Evolutionary conservation across 768 basidiomycete species (phyloP).

Genomic region (Mycena alexandri): DNA sequence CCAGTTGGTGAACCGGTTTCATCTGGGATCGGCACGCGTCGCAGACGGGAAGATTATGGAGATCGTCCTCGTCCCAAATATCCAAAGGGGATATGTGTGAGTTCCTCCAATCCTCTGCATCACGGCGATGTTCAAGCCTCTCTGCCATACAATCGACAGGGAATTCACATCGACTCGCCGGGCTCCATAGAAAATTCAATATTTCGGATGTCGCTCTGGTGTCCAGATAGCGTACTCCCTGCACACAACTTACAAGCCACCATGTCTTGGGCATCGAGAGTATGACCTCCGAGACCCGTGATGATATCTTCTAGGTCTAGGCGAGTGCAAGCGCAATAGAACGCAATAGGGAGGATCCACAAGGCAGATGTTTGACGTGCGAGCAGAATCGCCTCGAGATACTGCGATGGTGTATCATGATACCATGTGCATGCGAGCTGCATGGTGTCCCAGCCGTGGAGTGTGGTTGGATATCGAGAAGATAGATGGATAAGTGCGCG

Average conservation of each 20-base stretch:
- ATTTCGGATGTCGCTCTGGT: background rate
- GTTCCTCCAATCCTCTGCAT: background rate
- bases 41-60: background rate
- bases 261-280: background rate
- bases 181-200: background rate
- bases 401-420: too few relatives aligned
- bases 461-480: too few relatives aligned
- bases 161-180: background rate
- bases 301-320: background rate
- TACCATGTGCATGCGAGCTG: too few relatives aligned
- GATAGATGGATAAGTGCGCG: too few relatives aligned
- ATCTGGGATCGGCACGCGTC: background rate
- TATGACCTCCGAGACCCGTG: background rate
- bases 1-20: background rate
- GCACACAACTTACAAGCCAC: background rate
- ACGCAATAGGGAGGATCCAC: slow-evolving; percentile 15
- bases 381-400: background rate
- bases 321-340: background rate
- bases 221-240: background rate
- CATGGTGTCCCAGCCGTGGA: too few relatives aligned
- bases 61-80: background rate
- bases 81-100: background rate
- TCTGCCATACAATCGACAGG: background rate
- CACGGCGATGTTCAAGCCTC: background rate
- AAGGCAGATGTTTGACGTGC: slow-evolving; percentile 6